Conservation (phyloP, 1,284 basidiomycete species). For the Xerocomus nothofagi region DNA sequence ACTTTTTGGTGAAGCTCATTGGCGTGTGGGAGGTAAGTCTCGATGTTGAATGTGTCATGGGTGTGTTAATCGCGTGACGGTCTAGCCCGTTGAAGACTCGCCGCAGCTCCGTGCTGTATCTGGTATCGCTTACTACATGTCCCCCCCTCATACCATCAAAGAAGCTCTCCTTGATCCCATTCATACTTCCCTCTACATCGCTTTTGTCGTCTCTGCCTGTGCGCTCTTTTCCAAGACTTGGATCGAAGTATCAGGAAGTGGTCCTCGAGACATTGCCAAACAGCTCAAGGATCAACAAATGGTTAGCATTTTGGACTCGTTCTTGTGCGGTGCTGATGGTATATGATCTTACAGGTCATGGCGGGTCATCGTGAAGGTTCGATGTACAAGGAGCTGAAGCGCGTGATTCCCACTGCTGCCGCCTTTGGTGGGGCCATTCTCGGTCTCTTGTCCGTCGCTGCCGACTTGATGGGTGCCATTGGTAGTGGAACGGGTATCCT, state of each 20-base stretch:
- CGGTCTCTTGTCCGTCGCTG: conserved; percentile 89
- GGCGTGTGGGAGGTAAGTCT: conserved; percentile 93
- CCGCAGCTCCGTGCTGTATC: conserved; percentile 89
- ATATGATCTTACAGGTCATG: conserved; percentile 63
- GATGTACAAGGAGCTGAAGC: conserved; percentile 99
- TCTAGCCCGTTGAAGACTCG: conserved; percentile 86
- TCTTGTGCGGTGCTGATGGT: background rate
- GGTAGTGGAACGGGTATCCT: conserved; percentile 97
- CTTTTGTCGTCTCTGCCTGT: conserved; percentile 92
- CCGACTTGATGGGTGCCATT: conserved; percentile 96
- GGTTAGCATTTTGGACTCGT: conserved; percentile 44
- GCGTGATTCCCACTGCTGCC: conserved; percentile 96
- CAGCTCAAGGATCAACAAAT: conserved; percentile 99
- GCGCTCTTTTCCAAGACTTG: conserved; percentile 99
- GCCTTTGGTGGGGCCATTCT: conserved; percentile 96
- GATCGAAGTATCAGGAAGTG: conserved; percentile 97
- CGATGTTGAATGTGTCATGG: background rate
- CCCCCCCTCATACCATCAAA: conserved; percentile 89
- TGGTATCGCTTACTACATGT: conserved; percentile 98
- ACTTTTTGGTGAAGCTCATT: conserved; percentile 87
- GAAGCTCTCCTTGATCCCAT: conserved; percentile 90
- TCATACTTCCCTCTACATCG: conserved; percentile 90
- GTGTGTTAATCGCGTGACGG: background rate
- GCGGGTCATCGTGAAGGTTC: conserved; percentile 95
- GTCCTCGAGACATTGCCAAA: conserved; percentile 95